Evolutionary conservation across 805 yeast genomes (phyloP), one percentile per base, ranked within the genome.

Genomic region (Suhomyces kilbournensis): DNA sequence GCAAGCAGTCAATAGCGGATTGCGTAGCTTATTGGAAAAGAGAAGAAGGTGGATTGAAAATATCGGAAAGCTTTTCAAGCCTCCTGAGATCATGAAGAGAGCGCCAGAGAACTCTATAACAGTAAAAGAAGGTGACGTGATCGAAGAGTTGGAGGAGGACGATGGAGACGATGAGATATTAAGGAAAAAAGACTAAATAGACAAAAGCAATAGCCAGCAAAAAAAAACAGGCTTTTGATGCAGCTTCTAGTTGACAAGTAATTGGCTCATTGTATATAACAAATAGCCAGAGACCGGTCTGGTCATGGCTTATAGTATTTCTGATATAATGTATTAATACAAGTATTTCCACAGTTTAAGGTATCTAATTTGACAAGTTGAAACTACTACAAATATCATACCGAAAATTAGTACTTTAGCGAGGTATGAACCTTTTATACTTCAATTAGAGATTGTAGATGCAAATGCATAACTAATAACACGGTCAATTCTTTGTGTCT

Each of bases 41-140:
- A 81, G 98, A 50, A 74, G 68, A 51, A 83, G 94, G 60, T 94
- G 99, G 99, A 86, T 92, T 38, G 80, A 79, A 20, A 89, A 86
- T 65, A 90, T 94, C 56, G 98, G 98, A 1, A 90, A 92, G 32
- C 78, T 93, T 48, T 94, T 94, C 70, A 76, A 73, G 53, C 78
- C 85, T 23, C 76, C 76, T 15, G 83, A 85, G 56, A 72, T 82
- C 44, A 90, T 91, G 92, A 81, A 88, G 66, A 72, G 94, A 22
- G 83, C 87, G 52, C 97, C 97, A 2, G 67, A 66, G 15, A 82
- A 78, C 49, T 74, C 84, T 10, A 77, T 88, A 7, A 86, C 91
- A 43, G 63, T 63, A 20, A 65, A 64, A 19, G 69, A 59, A n/a
- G 63, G 58, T 32, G 65, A 66, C 0, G 77, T 69, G 34, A 69